Evolutionary conservation across 345 rosid genomes (phyloP).

Genomic region (Arabidopsis arenosa): DNA sequence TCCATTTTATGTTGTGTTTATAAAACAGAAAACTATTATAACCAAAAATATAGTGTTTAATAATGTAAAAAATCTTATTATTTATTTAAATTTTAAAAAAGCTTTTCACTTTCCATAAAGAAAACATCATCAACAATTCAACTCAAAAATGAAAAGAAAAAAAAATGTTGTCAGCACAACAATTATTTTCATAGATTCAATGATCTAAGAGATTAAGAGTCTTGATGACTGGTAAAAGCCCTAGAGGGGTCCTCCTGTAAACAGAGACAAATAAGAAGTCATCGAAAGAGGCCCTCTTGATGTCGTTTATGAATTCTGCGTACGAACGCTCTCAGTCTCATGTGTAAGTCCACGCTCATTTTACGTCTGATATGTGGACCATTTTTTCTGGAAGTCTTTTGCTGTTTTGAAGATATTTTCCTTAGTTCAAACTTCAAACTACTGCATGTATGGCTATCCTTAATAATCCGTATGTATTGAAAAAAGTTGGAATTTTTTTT

Average conservation of each 20-base stretch:
- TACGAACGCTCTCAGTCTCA: conserved; percentile 16
- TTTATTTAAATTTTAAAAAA: not conserved
- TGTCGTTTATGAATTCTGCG: conserved; percentile 1
- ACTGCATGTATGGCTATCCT: not conserved
- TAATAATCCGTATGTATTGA: not conserved
- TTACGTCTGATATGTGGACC: conserved; percentile 21
- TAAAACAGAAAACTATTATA: not conserved
- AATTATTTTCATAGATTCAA: not conserved
- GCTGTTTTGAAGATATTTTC: not conserved
- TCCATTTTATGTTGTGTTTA: not conserved
- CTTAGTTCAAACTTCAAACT: conserved; percentile 19
- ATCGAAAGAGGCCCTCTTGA: conserved; percentile 27
- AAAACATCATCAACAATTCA: not conserved
- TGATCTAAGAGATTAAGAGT: conserved; percentile 12
- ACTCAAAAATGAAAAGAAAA: not conserved
- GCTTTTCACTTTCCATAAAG: not conserved
- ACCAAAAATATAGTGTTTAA: too few relatives aligned
- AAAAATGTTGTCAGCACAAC: not conserved
- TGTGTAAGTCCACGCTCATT: conserved; percentile 33
- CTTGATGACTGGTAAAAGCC: not conserved
- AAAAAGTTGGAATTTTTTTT: too few relatives aligned
- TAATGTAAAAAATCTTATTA: too few relatives aligned
- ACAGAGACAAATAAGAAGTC: conserved; percentile 35
- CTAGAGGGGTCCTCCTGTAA: not conserved
- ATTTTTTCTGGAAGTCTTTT: conserved; percentile 1